Evolutionary conservation across 1,139 yeast genomes (phyloP).

Genomic region (Keqinozyma sinolaborantium): DNA sequence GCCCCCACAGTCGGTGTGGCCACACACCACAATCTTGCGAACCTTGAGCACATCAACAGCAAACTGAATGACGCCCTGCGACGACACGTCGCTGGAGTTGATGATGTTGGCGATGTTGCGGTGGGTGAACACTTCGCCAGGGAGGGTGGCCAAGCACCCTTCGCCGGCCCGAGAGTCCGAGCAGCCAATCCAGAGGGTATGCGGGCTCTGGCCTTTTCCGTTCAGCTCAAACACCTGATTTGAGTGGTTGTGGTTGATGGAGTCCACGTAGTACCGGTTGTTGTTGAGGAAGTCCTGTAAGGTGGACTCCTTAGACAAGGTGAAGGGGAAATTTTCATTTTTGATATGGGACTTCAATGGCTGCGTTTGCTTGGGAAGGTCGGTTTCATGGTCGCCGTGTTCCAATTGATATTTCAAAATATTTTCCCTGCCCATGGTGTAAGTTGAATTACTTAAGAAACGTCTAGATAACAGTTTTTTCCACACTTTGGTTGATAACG

Average conservation of each 20-base stretch:
- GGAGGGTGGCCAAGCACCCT: slow-evolving; percentile 70
- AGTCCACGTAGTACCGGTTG: slow-evolving; percentile 66
- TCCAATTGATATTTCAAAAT: slow-evolving; percentile 40
- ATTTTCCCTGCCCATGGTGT: slow-evolving; percentile 43
- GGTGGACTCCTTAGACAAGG: slow-evolving; percentile 53
- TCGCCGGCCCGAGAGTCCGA: slow-evolving; percentile 93
- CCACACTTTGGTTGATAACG: not conserved
- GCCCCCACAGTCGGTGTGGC: slow-evolving; percentile 99
- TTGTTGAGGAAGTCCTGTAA: slow-evolving; percentile 63
- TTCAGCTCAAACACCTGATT: slow-evolving; percentile 60
- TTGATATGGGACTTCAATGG: slow-evolving; percentile 9
- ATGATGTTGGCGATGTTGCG: slow-evolving; percentile 89
- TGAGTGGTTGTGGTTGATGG: slow-evolving; percentile 58
- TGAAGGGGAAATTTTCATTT: slow-evolving; percentile 45
- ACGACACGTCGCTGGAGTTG: slow-evolving; percentile 66
- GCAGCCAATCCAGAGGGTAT: slow-evolving; percentile 94
- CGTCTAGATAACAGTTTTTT: not conserved
- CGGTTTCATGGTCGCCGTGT: slow-evolving; percentile 35
- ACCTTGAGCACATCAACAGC: slow-evolving; percentile 88
- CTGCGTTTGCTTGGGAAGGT: slow-evolving; percentile 16
- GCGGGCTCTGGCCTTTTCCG: slow-evolving; percentile 87
- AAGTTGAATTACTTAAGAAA: slow-evolving; percentile 1
- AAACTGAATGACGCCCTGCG: slow-evolving; percentile 83
- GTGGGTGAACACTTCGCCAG: slow-evolving; percentile 94
- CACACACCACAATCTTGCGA: slow-evolving; percentile 81